A percentile compares a stretch with the other conserved stretches of the same genome.
phyloP scores from a whole-genome alignment of 1,284 basidiomycete species.

The Rhizoctonia solani region DNA sequence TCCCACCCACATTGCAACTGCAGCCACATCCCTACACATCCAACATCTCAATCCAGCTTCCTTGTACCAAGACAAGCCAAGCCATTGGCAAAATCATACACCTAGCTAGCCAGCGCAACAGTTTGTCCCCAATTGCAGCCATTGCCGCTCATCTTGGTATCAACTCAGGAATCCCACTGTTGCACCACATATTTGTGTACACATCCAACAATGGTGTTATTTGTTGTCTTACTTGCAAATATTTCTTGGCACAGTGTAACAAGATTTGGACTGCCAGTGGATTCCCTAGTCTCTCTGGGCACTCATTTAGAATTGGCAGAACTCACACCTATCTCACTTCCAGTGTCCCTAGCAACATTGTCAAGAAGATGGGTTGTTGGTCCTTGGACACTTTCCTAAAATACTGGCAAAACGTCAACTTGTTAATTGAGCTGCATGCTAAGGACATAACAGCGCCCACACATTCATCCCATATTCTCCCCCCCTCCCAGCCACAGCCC shows the following conservation, averaged over 20 bases:
- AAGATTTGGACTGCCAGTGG: slow-evolving; percentile 43
- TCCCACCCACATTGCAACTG: not conserved
- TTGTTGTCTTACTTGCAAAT: not conserved
- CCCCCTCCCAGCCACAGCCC: too few species aligned
- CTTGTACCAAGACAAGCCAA: slow-evolving; percentile 18
- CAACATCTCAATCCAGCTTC: not conserved
- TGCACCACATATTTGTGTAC: slow-evolving; percentile 3
- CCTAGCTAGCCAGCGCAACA: slow-evolving; percentile 1
- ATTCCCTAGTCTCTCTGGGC: slow-evolving; percentile 46
- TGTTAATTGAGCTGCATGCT: too few species aligned
- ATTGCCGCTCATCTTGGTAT: not conserved
- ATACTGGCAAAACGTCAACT: too few species aligned
- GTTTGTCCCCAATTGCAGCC: slow-evolving; percentile 3
- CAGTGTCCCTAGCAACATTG: slow-evolving; percentile 47
- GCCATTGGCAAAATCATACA: slow-evolving; percentile 2
- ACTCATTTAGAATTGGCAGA: slow-evolving; percentile 49
- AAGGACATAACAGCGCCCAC: too few species aligned
- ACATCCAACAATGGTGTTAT: not conserved
- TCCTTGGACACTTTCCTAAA: slow-evolving; percentile 45
- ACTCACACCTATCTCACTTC: slow-evolving; percentile 45
- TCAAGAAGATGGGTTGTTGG: slow-evolving; percentile 46
- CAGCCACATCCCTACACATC: not conserved
- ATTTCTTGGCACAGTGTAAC: slow-evolving; percentile 29
- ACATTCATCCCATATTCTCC: too few species aligned
- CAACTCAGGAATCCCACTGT: not conserved